These are phyloP conservation scores for Eucalyptus marginata DNA, from an alignment of 345 rosid species.

Conservation along the genomic window DNA sequence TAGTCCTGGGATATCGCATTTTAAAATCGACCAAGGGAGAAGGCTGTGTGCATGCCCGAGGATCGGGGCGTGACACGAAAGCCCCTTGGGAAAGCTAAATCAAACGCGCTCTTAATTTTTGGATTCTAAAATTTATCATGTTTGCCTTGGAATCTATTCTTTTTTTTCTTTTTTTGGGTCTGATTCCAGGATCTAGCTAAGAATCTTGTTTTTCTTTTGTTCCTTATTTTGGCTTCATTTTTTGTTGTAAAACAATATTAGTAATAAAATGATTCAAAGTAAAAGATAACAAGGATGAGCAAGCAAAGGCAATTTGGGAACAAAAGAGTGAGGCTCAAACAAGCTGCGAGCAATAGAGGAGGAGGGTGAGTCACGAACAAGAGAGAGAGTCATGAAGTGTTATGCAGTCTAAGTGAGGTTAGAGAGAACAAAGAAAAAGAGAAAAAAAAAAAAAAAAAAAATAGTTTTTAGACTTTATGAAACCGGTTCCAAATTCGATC, in stretches of 20 bases:
- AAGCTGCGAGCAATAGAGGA: not conserved
- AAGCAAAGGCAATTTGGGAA: not conserved
- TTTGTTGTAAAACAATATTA: too few species aligned
- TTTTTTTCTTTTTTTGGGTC: too few species aligned
- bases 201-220: not conserved
- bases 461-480: not conserved
- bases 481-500: not conserved
- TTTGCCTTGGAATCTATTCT: too few species aligned
- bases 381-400: not conserved
- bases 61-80: too few species aligned
- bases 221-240: not conserved
- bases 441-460: too few species aligned
- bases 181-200: not conserved
- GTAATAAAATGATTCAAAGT: too few species aligned
- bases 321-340: not conserved
- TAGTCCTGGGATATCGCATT: too few species aligned
- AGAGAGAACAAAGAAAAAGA: not conserved
- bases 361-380: not conserved
- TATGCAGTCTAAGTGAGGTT: not conserved
- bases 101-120: too few species aligned
- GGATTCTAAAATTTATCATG: not conserved
- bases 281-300: fast-evolving
- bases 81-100: too few species aligned
- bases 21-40: too few species aligned
- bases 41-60: too few species aligned